These are phyloP conservation scores for Pseudocercospora vitis DNA, from an alignment of 2,329 filamentous ascomycete genomes.

Conservation along the genomic window DNA sequence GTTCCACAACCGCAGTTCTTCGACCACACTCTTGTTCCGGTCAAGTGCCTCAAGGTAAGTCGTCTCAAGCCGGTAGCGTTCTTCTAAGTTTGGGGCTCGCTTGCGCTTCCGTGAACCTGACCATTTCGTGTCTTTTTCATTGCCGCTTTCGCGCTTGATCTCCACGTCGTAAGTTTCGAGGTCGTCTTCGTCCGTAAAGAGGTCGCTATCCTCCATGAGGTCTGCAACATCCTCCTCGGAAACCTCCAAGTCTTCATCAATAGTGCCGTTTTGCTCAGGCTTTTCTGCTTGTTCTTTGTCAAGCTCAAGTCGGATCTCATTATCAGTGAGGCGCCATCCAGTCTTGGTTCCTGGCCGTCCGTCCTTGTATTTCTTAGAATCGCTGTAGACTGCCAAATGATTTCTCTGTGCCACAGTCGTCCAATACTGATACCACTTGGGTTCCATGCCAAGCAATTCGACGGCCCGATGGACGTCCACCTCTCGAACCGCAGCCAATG, in stretches of 20 bases:
- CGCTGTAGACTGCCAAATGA: constrained; percentile 50
- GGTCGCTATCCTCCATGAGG: constrained; percentile 18
- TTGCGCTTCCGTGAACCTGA: constrained; percentile 15
- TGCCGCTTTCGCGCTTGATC: background rate
- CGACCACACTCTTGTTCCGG: constrained; percentile 42
- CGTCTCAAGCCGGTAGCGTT: constrained; percentile 38
- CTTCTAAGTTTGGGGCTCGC: constrained; percentile 22
- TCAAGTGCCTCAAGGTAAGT: constrained; percentile 52
- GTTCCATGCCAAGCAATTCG: constrained; percentile 54
- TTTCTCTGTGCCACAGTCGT: constrained; percentile 53
- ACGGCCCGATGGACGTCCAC: constrained; percentile 57
- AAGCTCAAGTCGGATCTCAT: constrained; percentile 47
- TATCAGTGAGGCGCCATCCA: constrained; percentile 37
- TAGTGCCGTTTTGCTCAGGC: background rate
- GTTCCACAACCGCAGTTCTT: constrained; percentile 50
- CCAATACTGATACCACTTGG: constrained; percentile 53
- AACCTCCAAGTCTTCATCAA: background rate
- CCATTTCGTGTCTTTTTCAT: background rate
- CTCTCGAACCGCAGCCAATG: constrained; percentile 31
- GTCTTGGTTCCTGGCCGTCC: constrained; percentile 30
- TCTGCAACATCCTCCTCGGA: background rate
- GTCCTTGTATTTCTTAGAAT: constrained; percentile 33
- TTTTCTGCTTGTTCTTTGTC: constrained; percentile 15
- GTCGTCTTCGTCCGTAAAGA: constrained; percentile 19
- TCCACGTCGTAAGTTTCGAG: too few species aligned